Evolutionary conservation across 139 green algal genomes (phyloP).

Genomic region (Chlorella sp.): DNA sequence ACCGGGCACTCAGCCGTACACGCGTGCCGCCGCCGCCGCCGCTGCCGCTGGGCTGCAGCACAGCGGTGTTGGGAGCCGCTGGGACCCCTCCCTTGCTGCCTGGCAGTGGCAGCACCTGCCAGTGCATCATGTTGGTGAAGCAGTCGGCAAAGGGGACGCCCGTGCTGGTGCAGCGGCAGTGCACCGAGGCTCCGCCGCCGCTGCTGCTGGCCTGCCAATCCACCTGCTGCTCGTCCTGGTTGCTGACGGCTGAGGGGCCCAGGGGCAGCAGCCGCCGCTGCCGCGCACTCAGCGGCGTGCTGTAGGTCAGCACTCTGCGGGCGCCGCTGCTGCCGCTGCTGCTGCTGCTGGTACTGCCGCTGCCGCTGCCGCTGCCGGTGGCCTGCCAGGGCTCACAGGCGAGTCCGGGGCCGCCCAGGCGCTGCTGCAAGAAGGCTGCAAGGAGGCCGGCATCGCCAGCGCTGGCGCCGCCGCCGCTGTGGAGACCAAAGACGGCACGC

Average conservation of each 20-base stretch:
- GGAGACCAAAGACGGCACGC: not conserved
- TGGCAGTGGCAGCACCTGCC: constrained; percentile 15
- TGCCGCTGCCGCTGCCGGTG: not conserved
- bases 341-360: not conserved
- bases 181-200: not conserved
- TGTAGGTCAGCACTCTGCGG: not conserved
- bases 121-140: constrained; percentile 29
- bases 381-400: not conserved
- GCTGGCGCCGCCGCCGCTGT: not conserved
- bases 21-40: not conserved
- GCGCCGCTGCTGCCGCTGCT: not conserved
- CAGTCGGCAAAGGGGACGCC: constrained; percentile 30
- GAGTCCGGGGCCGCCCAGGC: not conserved
- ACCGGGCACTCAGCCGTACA: constrained; percentile 11
- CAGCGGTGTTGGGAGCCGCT: not conserved
- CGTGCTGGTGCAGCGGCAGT: not conserved
- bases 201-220: not conserved
- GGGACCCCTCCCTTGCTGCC: not conserved
- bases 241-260: not conserved
- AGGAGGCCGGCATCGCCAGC: not conserved
- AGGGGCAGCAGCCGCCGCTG: constrained; percentile 31
- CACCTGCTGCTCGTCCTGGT: constrained; percentile 4
- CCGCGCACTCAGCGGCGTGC: not conserved
- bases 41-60: not conserved
- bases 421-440: not conserved